These are phyloP conservation scores for Saksenaea vasiformis DNA, from an alignment of 371 early-diverging fungal genomes.

Conservation along the genomic window DNA sequence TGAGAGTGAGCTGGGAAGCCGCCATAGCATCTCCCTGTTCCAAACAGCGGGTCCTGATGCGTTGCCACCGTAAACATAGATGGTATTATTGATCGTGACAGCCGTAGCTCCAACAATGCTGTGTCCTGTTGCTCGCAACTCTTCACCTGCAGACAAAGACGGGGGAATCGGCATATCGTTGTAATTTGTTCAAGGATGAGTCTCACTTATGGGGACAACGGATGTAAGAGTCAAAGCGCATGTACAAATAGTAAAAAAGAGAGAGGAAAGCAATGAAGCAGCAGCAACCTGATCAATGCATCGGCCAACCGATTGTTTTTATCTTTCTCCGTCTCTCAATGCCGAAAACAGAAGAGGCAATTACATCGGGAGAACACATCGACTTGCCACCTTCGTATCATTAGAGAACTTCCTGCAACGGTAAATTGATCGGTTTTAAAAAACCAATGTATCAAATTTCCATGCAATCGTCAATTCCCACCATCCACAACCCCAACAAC, in stretches of 20 bases:
- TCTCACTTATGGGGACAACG: neutral
- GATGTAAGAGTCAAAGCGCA: neutral
- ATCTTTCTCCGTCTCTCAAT: neutral
- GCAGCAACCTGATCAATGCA: neutral
- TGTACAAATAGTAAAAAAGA: neutral
- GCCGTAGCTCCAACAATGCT: conserved; percentile 32
- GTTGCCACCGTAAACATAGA: conserved; percentile 36
- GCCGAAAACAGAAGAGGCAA: neutral
- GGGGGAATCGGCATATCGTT: neutral
- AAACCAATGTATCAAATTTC: neutral
- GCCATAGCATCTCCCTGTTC: conserved; percentile 38
- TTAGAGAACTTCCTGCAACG: neutral
- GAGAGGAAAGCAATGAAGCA: neutral
- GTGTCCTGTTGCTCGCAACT: conserved; percentile 29
- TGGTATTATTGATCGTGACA: conserved; percentile 22
- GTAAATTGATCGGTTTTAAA: conserved; percentile 1
- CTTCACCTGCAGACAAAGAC: conserved; percentile 26
- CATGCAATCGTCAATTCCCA: neutral
- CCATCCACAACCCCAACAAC: neutral
- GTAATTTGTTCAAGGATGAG: neutral
- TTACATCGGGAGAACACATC: neutral
- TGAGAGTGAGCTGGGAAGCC: conserved; percentile 8
- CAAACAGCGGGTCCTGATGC: conserved; percentile 27
- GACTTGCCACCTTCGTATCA: too few relatives aligned
- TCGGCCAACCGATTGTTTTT: neutral